phyloP scores from a whole-genome alignment of 768 basidiomycete genomes.

The Termitomyces heimii region DNA sequence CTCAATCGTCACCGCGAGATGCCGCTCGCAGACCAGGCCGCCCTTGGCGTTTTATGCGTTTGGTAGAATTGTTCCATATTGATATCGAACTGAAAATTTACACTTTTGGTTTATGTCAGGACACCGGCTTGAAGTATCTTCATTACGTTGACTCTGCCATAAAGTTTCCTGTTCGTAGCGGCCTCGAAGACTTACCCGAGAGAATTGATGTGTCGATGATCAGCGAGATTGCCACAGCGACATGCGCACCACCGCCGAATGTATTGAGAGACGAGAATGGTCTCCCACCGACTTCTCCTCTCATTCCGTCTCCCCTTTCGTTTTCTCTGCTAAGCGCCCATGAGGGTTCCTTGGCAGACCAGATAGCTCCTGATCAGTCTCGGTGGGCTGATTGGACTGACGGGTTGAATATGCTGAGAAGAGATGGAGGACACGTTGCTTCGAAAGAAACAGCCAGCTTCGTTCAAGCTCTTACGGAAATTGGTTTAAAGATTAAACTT shows the following conservation, averaged over 20 bases:
- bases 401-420: conserved; percentile 80
- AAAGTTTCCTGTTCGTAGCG: conserved; percentile 74
- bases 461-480: conserved; percentile 83
- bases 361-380: conserved; percentile 70
- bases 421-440: conserved; percentile 76
- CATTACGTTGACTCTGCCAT: conserved; percentile 80
- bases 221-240: conserved; percentile 73
- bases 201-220: conserved; percentile 78
- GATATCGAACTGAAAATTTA: not conserved
- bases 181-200: conserved; percentile 84
- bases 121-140: conserved; percentile 71
- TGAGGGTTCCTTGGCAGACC: conserved; percentile 71
- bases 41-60: conserved; percentile 83
- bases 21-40: conserved; percentile 49
- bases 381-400: conserved; percentile 95
- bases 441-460: conserved; percentile 85
- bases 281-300: conserved; percentile 45
- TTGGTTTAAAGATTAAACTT: conserved; percentile 87
- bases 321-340: conserved; percentile 70
- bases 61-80: conserved; percentile 40
- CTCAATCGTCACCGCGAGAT: conserved; percentile 45
- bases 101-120: conserved; percentile 35
- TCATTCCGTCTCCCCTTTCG: conserved; percentile 60
- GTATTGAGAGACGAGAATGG: conserved; percentile 57
- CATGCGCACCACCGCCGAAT: conserved; percentile 64